Evolutionary conservation across 1,139 yeast genomes (phyloP).

Genomic region (Geotrichum carabidarum): DNA sequence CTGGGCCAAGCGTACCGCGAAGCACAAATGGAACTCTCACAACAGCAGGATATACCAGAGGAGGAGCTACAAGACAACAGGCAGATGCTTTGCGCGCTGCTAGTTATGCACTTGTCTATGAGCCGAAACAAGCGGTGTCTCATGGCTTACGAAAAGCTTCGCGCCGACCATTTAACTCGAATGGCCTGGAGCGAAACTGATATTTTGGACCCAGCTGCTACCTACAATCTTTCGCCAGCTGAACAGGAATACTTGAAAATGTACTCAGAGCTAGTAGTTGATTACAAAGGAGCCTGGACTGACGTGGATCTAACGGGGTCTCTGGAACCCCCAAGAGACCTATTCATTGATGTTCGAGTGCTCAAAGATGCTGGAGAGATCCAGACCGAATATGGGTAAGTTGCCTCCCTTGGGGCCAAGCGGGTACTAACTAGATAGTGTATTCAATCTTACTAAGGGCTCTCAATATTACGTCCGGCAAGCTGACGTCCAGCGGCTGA

Average conservation of each 20-base stretch:
- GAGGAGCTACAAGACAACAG: conserved; percentile 45
- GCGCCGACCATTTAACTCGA: conserved; percentile 65
- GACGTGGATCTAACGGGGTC: conserved; percentile 89
- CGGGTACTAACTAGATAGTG: conserved; percentile 33
- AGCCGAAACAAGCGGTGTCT: conserved; percentile 84
- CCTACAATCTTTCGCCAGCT: conserved; percentile 59
- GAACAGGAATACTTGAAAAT: conserved; percentile 75
- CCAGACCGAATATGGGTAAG: conserved; percentile 85
- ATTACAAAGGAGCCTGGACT: conserved; percentile 71
- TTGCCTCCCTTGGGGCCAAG: neutral
- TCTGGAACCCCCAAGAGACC: conserved; percentile 82
- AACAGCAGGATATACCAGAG: conserved; percentile 11
- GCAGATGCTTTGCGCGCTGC: conserved; percentile 54
- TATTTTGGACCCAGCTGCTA: conserved; percentile 34
- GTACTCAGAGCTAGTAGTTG: conserved; percentile 66
- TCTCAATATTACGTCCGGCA: conserved; percentile 92
- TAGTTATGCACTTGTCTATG: conserved; percentile 78
- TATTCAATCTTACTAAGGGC: conserved; percentile 88
- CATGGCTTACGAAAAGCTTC: conserved; percentile 69
- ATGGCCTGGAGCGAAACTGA: conserved; percentile 61
- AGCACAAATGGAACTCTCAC: conserved; percentile 32
- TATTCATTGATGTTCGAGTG: conserved; percentile 90
- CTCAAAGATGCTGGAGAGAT: conserved; percentile 94
- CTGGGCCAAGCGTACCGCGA: conserved; percentile 33
- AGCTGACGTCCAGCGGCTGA: conserved; percentile 86